Evolutionary conservation across 2,329 filamentous ascomycete genomes (phyloP).

Genomic region (Pseudocercospora cruenta): DNA sequence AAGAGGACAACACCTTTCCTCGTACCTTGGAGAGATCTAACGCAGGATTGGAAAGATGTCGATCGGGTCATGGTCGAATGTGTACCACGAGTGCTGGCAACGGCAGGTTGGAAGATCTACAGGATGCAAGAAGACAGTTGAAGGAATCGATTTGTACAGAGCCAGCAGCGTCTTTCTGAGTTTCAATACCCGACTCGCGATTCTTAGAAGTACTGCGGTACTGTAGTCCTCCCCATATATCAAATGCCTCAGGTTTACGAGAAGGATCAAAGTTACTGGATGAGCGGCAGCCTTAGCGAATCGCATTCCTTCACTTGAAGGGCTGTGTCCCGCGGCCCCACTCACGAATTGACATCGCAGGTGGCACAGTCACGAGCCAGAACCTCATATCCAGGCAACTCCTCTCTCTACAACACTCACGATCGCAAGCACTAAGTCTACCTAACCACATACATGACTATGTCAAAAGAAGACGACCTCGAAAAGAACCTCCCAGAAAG

Average conservation of each 20-base stretch:
- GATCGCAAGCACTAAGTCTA: not conserved
- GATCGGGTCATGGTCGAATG: constrained; percentile 44
- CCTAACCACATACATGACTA: too few relatives aligned
- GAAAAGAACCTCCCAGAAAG: not conserved
- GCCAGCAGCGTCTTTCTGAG: not conserved
- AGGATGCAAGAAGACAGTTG: constrained; percentile 33
- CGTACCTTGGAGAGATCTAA: constrained; percentile 41
- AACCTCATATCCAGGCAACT: not conserved
- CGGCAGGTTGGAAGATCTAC: constrained; percentile 40
- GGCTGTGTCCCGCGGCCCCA: not conserved
- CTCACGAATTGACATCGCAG: not conserved
- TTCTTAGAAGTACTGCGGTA: not conserved
- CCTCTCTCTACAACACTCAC: not conserved
- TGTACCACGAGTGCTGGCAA: constrained; percentile 37
- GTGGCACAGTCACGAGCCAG: not conserved
- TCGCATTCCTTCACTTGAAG: not conserved
- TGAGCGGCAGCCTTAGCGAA: not conserved
- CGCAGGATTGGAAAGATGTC: constrained; percentile 41
- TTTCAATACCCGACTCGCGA: not conserved
- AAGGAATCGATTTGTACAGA: not conserved
- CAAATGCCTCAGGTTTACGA: not conserved
- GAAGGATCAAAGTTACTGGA: not conserved
- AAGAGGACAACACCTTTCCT: constrained; percentile 41
- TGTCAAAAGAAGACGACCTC: not conserved
- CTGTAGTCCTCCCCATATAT: not conserved